Evolutionary conservation across 163 green algal species (phyloP), one percentile per base, ranked within the genome.

Genomic region (Volvox carteri): DNA sequence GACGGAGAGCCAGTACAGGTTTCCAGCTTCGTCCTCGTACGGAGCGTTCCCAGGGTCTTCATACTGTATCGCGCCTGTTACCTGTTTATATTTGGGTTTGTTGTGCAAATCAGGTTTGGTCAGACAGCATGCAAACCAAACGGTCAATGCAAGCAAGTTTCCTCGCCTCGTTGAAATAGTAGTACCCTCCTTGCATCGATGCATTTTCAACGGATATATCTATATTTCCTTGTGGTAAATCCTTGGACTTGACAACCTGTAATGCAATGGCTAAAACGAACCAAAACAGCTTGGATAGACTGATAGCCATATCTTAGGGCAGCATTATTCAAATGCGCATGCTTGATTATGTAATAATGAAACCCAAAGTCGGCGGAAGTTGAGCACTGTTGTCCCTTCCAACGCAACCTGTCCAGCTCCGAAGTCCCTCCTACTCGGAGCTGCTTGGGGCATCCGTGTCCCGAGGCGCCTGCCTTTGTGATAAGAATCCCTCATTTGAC

Each of bases 31-130:
- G 80, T 87, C 80, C 44, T 79, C 62, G 30, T 79, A 78, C 0
- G 80, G 80, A 8, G 44, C 52, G 65, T 39, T 79, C 19, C 80
- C 80, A 0, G 80, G 80, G 80, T 87, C 80, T 39, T 78, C 46
- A n/a, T 54, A 72, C 14, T 87, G 80, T 0, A 78, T 50, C 0
- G 44, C 62, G 9, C 80, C 80, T 21, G 80, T 87, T 23, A 87
- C 62, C 80, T 87, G 70, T 37, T 58, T 44, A 39, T 72, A 33
- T 72, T 11, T 2, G 37, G 19, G 19, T 12, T 23, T 39, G 19
- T 72, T 37, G 60, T 39, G 23, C 60, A 72, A 72, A 23, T 33
- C 62, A 75, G 35, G 30, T 46, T 46, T 75, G 65, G 16, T 25
- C n/a, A 72, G 11, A 25, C 21, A 75, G 30, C 5, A 33, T 12